Percentiles rank a stretch among this genome's conserved stretches.
Conservation (phyloP, 2,329 filamentous ascomycete genomes). For the Aspergillus felis region DNA sequence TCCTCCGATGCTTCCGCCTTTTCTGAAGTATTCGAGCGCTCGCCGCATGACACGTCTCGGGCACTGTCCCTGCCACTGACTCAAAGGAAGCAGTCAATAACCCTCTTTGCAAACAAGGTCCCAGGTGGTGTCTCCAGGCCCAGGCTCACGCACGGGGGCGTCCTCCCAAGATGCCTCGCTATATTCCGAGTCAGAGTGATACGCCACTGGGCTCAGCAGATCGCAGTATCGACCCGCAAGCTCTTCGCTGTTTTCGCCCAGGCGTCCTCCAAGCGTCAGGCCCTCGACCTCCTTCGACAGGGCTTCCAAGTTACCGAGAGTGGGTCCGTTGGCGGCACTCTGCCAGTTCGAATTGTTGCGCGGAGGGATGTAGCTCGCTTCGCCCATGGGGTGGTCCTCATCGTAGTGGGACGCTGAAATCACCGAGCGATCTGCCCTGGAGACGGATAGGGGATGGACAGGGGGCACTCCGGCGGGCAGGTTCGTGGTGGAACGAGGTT, state of each 20-base stretch:
- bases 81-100: neutral
- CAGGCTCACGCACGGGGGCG: neutral
- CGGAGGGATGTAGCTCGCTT: neutral
- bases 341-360: conserved; percentile 3
- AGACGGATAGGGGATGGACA: neutral
- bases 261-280: neutral
- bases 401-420: neutral
- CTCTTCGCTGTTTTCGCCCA: neutral
- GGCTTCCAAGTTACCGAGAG: neutral
- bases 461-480: neutral
- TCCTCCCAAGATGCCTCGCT: neutral
- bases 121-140: conserved; percentile 12
- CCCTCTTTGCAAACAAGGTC: conserved; percentile 10
- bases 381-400: neutral
- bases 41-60: neutral
- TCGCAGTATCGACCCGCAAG: conserved; percentile 3
- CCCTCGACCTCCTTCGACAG: neutral
- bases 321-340: neutral
- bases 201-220: neutral
- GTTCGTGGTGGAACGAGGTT: neutral
- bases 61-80: neutral
- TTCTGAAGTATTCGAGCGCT: neutral
- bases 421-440: neutral
- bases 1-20: neutral
- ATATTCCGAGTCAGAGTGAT: conserved; percentile 9